Base-by-base conservation (phyloP, 257 asterid genomes). In the Nicotiana attenuata region DNA sequence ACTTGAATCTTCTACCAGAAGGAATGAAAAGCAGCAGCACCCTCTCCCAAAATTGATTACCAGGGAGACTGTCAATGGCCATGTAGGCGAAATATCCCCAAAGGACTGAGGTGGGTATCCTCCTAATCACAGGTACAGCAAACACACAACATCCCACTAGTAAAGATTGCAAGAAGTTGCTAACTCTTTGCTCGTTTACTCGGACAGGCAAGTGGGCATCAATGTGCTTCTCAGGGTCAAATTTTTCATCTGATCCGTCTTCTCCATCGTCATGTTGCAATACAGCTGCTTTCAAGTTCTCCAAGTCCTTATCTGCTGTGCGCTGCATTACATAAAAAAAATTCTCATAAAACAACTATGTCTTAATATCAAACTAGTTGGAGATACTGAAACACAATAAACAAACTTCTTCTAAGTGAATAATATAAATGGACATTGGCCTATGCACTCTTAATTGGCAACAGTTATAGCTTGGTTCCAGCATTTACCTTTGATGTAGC, bases 31-130 rank as follows among this genome's bases (percentile, higher is more conserved):
- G 92, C 82, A 94, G 90, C 81, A 86, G 82, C 64, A 94, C 47
- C 91, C 99, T 92, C 88, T 96, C 99, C 97, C 97, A 94, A 77
- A 94, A 93, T 87, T 94, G 99, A 83, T 93, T 94, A 2, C 99
- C 99, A 0, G 97, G 98, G 68, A 96, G 98, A 84, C 98, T 94
- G 73, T 96, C 99, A 7, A 92, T 91, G 52, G 99, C 98, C 99
- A 96, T 96, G 90, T 96, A 96, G 38, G 99, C 99, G 50, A 96
- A 96, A 88, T 94, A 96, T 56, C 99, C 98, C 99, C 98, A 94
- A 77, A 94, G 89, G 78, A 94, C 98, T 0, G 99, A 96, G 69
- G 98, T 93, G 9, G 99, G 99, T 69, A 94, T 94, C 96, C 77
- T 86, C 86, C 82, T 92, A 73, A 96, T 90, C 71, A 94, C 86